Percentiles rank a stretch among this genome's conserved stretches.
These are phyloP conservation scores for Marchantia polymorpha DNA, from an alignment of 225 moss, liverwort and hornwort species.

Conservation along the genomic window DNA sequence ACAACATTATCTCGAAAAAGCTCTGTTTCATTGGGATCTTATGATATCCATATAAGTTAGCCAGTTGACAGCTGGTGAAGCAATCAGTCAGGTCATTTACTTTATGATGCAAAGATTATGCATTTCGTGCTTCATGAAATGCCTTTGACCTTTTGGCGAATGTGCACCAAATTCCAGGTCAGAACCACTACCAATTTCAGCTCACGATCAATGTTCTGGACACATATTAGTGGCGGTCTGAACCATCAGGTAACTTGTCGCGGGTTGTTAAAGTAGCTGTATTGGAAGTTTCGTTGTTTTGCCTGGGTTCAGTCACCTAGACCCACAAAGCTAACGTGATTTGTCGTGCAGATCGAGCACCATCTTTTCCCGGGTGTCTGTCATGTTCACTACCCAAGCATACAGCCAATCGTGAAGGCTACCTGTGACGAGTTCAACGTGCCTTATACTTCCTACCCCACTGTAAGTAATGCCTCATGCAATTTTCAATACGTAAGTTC, in stretches of 20 bases:
- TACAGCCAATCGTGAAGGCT: constrained; percentile 92
- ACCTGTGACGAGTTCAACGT: constrained; percentile 92
- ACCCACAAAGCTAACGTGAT: background rate
- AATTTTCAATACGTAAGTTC: background rate
- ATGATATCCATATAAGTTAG: too few species aligned
- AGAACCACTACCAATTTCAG: constrained; percentile 89
- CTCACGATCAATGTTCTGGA: constrained; percentile 78
- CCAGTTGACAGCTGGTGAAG: too few species aligned
- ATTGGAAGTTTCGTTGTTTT: background rate
- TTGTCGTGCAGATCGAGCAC: constrained; percentile 78
- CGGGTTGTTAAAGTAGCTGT: background rate
- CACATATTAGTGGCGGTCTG: constrained; percentile 85
- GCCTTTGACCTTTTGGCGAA: background rate
- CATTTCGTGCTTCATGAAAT: background rate
- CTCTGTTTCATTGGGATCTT: too few species aligned
- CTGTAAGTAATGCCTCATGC: constrained; percentile 44
- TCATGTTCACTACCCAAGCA: constrained; percentile 84
- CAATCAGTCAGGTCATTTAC: too few species aligned
- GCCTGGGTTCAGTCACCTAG: background rate
- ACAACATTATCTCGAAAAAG: too few species aligned
- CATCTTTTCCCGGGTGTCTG: constrained; percentile 92
- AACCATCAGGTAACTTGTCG: constrained; percentile 73
- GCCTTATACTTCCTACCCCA: constrained; percentile 75
- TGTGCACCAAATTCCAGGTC: constrained; percentile 47
- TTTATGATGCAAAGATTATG: background rate